These are phyloP conservation scores for Pichia sp. DNA, from an alignment of 1,139 yeast species.

Conservation along the genomic window DNA sequence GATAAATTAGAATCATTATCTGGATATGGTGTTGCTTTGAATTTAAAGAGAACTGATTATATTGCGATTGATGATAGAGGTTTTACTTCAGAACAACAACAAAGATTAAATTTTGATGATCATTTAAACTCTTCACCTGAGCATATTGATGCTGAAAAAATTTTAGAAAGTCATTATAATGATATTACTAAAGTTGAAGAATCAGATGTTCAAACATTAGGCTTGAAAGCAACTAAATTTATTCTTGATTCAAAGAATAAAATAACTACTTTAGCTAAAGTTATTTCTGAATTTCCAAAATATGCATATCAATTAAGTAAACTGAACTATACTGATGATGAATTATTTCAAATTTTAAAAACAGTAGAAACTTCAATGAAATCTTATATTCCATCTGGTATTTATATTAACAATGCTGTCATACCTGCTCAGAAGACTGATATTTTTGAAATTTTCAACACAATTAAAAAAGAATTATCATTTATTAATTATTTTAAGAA, in stretches of 20 bases:
- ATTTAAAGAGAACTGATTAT: conserved; percentile 59
- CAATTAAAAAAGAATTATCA: conserved; percentile 34
- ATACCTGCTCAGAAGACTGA: conserved; percentile 41
- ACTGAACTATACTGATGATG: conserved; percentile 30
- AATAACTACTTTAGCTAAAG: conserved; percentile 32
- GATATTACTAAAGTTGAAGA: conserved; percentile 29
- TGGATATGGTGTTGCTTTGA: conserved; percentile 65
- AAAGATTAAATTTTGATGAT: conserved; percentile 18
- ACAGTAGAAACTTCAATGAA: conserved; percentile 5
- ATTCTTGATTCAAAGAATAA: conserved; percentile 31
- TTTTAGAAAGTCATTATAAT: conserved; percentile 5
- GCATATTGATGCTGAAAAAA: conserved; percentile 5
- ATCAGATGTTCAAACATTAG: conserved; percentile 36
- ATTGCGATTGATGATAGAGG: conserved; percentile 58
- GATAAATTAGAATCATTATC: conserved; percentile 35
- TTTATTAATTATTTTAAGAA: conserved; percentile 30
- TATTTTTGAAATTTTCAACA: conserved; percentile 34
- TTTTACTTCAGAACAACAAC: conserved; percentile 22
- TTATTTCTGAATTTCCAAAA: conserved; percentile 49
- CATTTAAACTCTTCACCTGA: conserved; percentile 8
- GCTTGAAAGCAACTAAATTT: conserved; percentile 41
- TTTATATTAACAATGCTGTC: conserved; percentile 60
- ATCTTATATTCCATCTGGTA: conserved; percentile 40
- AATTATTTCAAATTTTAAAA: conserved; percentile 25
- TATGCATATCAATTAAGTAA: conserved; percentile 34